Conservation (phyloP, 2,329 filamentous ascomycete species). For the Colletotrichum paranaense region DNA sequence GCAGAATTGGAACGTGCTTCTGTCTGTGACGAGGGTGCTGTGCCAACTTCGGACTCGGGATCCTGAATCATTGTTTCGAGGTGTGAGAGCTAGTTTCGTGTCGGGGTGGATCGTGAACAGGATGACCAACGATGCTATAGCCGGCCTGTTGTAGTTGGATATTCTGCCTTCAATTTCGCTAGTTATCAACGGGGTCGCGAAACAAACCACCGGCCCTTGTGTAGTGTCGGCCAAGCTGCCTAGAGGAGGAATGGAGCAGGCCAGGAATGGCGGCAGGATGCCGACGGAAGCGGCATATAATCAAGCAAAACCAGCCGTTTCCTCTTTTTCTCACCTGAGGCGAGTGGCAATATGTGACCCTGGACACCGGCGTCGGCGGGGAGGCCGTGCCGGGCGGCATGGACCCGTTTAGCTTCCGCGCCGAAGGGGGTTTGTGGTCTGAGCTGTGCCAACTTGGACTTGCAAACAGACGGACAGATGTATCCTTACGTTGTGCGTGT, state of each 20-base stretch:
- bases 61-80: slow-evolving; percentile 14
- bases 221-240: background rate
- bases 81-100: slow-evolving; percentile 8
- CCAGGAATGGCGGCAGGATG: slow-evolving; percentile 6
- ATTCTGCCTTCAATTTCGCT: background rate
- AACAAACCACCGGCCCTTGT: background rate
- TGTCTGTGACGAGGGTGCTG: slow-evolving; percentile 1
- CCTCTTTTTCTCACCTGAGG: background rate
- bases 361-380: slow-evolving; percentile 1
- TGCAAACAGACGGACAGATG: background rate
- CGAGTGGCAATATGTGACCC: background rate
- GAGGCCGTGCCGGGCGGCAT: background rate
- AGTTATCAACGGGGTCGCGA: background rate
- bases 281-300: background rate
- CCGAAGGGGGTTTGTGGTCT: background rate
- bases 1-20: background rate
- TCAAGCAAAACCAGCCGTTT: background rate
- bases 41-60: slow-evolving; percentile 28
- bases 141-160: background rate
- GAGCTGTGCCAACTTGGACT: background rate
- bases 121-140: background rate
- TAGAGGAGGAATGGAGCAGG: background rate
- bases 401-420: slow-evolving; percentile 1
- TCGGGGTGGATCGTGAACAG: background rate
- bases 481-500: background rate